A percentile compares a stretch with the other conserved stretches of the same genome.
Conservation (phyloP, 2,329 filamentous ascomycete species). For the Calycina marina region DNA sequence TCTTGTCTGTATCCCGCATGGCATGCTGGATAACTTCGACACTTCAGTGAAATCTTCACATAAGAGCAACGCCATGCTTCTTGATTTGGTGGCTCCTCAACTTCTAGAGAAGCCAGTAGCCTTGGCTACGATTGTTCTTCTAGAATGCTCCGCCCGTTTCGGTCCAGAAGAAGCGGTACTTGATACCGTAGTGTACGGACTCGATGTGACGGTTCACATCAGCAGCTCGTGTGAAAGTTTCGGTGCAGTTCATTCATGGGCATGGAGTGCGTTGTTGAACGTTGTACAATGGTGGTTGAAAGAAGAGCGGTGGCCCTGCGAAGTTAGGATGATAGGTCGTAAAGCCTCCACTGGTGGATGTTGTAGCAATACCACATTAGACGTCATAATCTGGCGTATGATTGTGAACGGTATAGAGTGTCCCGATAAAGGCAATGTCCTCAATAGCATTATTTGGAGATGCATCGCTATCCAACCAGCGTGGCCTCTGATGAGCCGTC, state of each 20-base stretch:
- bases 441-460: no score
- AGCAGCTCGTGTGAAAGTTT: conserved; percentile 6
- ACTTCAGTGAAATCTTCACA: no score
- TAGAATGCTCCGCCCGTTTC: conserved; percentile 3
- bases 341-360: not conserved
- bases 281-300: not conserved
- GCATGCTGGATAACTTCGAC: no score
- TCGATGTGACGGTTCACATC: conserved; percentile 9
- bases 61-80: conserved; percentile 10
- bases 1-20: no score
- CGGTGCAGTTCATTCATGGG: conserved; percentile 4
- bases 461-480: no score
- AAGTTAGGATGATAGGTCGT: not conserved
- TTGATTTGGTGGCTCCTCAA: conserved; percentile 10
- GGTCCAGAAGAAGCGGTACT: conserved; percentile 6
- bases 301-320: conserved; percentile 1
- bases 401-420: no score
- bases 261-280: conserved; percentile 2
- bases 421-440: no score
- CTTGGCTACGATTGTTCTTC: conserved; percentile 9
- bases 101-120: conserved; percentile 11
- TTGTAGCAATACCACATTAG: not conserved
- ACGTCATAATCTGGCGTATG: not conserved
- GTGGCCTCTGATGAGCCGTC: no score
- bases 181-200: conserved; percentile 10